Conservation (phyloP, 495 filamentous ascomycete species). For the Pyronema domesticum region DNA sequence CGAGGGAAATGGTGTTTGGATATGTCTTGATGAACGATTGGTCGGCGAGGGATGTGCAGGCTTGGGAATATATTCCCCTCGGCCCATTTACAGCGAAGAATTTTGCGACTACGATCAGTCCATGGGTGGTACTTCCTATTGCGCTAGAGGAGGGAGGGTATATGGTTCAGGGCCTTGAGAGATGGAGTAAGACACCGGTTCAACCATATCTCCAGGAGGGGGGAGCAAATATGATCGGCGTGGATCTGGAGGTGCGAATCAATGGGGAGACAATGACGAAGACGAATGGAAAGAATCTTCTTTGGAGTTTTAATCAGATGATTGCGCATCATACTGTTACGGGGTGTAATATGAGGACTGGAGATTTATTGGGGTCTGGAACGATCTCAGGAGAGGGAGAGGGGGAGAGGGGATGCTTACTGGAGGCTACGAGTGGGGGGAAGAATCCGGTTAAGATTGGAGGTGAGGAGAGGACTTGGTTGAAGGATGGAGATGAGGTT, state of each 20-base stretch:
- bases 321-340: slow-evolving; percentile 76
- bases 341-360: slow-evolving; percentile 64
- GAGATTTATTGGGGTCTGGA: slow-evolving; percentile 74
- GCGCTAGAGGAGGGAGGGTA: slow-evolving; percentile 45
- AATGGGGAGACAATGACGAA: neutral
- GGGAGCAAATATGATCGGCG: neutral
- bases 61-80: slow-evolving; percentile 74
- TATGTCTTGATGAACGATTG: slow-evolving; percentile 87
- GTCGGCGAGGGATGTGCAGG: slow-evolving; percentile 79
- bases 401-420: slow-evolving; percentile 49
- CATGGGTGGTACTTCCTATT: slow-evolving; percentile 77
- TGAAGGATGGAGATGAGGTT: slow-evolving; percentile 73
- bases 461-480: slow-evolving; percentile 53
- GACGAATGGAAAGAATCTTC: slow-evolving; percentile 42
- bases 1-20: slow-evolving; percentile 67
- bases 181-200: slow-evolving; percentile 1
- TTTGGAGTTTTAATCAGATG: slow-evolving; percentile 92
- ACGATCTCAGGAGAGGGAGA: slow-evolving; percentile 63
- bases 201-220: slow-evolving; percentile 7
- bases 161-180: neutral
- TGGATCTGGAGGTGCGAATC: neutral
- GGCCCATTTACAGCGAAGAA: slow-evolving; percentile 88
- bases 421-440: slow-evolving; percentile 55
- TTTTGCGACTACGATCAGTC: slow-evolving; percentile 72
- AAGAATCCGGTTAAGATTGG: slow-evolving; percentile 42